phyloP scores from a whole-genome alignment of 345 rosid species.

The Hibiscus trionum region DNA sequence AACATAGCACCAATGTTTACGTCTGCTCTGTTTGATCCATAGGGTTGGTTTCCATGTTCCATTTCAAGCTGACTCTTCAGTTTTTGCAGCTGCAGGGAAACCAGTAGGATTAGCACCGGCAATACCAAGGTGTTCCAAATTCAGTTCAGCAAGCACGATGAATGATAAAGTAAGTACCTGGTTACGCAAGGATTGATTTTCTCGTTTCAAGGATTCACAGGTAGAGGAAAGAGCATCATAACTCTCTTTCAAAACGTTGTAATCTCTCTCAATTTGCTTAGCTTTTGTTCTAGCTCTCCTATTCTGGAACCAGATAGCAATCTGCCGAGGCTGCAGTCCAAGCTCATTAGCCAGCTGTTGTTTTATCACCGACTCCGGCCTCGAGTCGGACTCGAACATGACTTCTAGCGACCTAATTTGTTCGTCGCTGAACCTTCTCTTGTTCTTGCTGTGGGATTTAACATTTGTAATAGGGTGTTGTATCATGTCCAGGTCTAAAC shows the following conservation, averaged over 20 bases:
- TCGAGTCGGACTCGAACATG: constrained; percentile 21
- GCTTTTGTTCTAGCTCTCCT: constrained; percentile 35
- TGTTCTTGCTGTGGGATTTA: constrained; percentile 5
- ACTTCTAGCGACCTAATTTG: constrained; percentile 22
- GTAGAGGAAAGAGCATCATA: constrained; percentile 20
- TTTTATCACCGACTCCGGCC: constrained; percentile 17
- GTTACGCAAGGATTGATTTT: constrained; percentile 20
- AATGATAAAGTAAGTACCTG: constrained; percentile 17
- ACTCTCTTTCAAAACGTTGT: constrained; percentile 16
- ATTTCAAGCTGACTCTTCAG: constrained; percentile 13
- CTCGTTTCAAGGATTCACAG: constrained; percentile 23
- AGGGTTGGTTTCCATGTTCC: not conserved
- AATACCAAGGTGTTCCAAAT: not conserved
- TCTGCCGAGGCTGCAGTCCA: constrained; percentile 36
- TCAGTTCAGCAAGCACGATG: not conserved
- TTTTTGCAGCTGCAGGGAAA: constrained; percentile 21
- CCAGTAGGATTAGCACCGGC: not conserved
- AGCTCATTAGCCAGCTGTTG: constrained; percentile 30
- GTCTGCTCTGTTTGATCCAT: not conserved
- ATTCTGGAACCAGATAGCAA: constrained; percentile 45
- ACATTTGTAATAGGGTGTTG: constrained; percentile 6
- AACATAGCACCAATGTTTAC: constrained; percentile 2
- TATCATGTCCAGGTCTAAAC: constrained; percentile 7
- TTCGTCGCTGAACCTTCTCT: constrained; percentile 22
- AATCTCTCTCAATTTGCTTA: constrained; percentile 38